Percentiles rank a stretch among this genome's conserved stretches.
phyloP scores from a whole-genome alignment of 148 eudicot species.

The Cornus suecica region DNA sequence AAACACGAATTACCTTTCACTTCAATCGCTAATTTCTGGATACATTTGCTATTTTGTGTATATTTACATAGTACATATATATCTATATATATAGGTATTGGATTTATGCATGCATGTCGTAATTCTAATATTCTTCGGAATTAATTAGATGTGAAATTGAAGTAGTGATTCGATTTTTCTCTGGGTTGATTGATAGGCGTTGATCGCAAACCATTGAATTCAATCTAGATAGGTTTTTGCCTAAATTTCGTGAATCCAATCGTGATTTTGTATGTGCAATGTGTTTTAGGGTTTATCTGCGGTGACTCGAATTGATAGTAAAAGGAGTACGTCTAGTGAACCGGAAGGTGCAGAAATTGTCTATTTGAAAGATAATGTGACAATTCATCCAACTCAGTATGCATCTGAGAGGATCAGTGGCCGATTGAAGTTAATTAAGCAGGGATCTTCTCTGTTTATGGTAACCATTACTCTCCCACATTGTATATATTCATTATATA shows the following conservation, averaged over 20 bases:
- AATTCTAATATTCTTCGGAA: neutral
- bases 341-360: slow-evolving; percentile 67
- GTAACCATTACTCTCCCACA: slow-evolving; percentile 27
- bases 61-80: too few relatives aligned
- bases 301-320: slow-evolving; percentile 31
- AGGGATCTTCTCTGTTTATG: slow-evolving; percentile 61
- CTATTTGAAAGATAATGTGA: slow-evolving; percentile 76
- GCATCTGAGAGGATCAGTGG: slow-evolving; percentile 93
- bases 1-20: neutral
- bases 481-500: neutral
- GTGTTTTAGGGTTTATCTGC: slow-evolving; percentile 37
- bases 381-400: slow-evolving; percentile 92
- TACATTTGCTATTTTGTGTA: too few relatives aligned
- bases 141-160: neutral
- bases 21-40: neutral
- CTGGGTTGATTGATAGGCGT: neutral
- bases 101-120: neutral
- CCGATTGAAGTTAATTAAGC: slow-evolving; percentile 74
- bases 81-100: too few relatives aligned
- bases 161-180: neutral
- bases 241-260: neutral
- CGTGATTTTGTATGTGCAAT: slow-evolving; percentile 5
- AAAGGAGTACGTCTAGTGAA: slow-evolving; percentile 46
- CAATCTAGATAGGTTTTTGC: neutral
- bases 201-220: neutral